Conservation (phyloP, 345 rosid genomes). For the Excoecaria agallocha region DNA sequence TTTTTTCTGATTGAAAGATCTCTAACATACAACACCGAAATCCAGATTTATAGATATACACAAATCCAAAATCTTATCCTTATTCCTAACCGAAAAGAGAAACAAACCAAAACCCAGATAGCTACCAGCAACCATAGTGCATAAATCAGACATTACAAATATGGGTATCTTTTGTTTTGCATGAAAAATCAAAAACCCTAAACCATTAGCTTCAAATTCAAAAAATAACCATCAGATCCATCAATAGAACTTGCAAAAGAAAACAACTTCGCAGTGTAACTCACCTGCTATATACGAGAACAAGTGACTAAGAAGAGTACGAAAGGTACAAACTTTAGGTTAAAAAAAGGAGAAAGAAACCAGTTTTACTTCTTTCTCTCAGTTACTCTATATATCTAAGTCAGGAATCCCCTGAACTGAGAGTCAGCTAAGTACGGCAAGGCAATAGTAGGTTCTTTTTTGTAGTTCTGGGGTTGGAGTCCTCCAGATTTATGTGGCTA, state of each 20-base stretch:
- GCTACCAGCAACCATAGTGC: constrained; percentile 9
- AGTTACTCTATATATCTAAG: neutral
- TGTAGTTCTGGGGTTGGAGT: neutral
- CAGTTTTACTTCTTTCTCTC: neutral
- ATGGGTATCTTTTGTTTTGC: constrained; percentile 42
- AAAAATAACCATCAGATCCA: constrained; percentile 27
- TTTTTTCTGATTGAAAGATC: constrained; percentile 13
- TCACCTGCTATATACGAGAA: neutral
- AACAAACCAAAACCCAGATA: constrained; percentile 10
- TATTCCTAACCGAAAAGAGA: constrained; percentile 7
- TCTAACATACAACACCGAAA: constrained; percentile 19
- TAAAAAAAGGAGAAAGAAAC: neutral
- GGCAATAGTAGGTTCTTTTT: neutral
- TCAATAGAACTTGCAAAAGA: neutral
- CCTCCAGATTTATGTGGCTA: neutral
- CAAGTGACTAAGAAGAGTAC: neutral
- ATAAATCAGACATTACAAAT: constrained; percentile 30
- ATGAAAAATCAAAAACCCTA: constrained; percentile 33
- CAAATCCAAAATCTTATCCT: constrained; percentile 33
- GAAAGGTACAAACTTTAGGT: neutral
- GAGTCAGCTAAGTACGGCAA: constrained; percentile 14
- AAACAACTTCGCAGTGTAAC: neutral
- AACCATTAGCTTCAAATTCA: constrained; percentile 17
- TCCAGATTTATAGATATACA: constrained; percentile 17
- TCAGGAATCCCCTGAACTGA: neutral